Conservation (phyloP, 1,284 basidiomycete genomes). For the Schizophyllum commune region DNA sequence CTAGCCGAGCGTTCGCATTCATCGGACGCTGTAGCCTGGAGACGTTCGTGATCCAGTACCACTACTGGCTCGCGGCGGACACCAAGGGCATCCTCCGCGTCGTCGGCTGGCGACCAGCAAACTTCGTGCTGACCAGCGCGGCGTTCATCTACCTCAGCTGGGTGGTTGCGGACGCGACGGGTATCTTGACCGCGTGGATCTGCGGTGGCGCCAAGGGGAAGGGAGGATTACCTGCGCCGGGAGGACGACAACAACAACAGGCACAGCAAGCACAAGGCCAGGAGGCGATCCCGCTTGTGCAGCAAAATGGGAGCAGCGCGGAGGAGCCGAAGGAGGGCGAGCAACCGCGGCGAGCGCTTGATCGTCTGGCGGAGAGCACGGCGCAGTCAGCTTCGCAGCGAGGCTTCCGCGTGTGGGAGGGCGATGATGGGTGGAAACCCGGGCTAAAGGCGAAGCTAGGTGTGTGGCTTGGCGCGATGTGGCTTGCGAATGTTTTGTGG, state of each 20-base stretch:
- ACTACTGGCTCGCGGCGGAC: conserved; percentile 84
- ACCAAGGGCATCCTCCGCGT: conserved; percentile 80
- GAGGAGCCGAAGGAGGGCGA: conserved; percentile 22
- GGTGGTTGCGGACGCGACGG: conserved; percentile 68
- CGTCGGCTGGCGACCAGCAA: conserved; percentile 70
- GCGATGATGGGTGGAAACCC: conserved; percentile 17
- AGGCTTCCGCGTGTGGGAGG: conserved; percentile 17
- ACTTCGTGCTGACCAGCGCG: conserved; percentile 67
- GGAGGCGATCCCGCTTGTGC: conserved; percentile 2
- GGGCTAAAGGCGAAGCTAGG: conserved; percentile 29
- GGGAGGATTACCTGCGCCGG: conserved; percentile 20
- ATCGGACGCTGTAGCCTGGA: conserved; percentile 80
- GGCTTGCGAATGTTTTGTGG: conserved; percentile 54
- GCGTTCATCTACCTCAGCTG: conserved; percentile 78
- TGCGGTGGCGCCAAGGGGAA: conserved; percentile 34
- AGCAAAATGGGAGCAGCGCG: neutral
- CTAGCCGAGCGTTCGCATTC: conserved; percentile 67
- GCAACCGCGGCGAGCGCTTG: conserved; percentile 43
- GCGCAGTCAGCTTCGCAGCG: conserved; percentile 21
- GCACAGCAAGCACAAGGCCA: conserved; percentile 6
- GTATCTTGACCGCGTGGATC: conserved; percentile 64
- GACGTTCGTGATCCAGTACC: conserved; percentile 85
- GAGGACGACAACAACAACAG: conserved; percentile 7
- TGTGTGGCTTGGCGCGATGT: conserved; percentile 35
- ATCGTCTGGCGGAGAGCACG: conserved; percentile 39